Base-by-base conservation (phyloP, 1,284 basidiomycete species). In the Puccinia triticina region DNA sequence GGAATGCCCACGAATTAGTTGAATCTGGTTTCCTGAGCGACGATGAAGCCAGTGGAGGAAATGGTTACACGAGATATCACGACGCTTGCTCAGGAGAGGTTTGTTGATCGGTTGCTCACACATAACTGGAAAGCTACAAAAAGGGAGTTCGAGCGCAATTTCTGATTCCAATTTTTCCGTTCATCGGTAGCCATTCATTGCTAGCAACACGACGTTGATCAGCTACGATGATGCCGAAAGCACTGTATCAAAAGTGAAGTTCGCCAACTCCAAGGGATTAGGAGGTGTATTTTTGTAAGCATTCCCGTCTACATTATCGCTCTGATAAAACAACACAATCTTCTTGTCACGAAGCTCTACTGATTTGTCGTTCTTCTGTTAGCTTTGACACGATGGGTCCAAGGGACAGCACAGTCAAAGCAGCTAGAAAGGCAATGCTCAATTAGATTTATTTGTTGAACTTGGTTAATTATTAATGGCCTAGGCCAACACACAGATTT, bases 281-380 rank as follows among this genome's bases (percentile, higher is more conserved):
- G 57, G 57, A 32, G 79, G 79, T 21, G 50, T 82, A n/a, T 74
- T 46, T 59, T 82, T 82, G 79, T 82, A 23, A 82, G 79, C 26
- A 18, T 3, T 59, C 23, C 37, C 43, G 21, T 21, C 40, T 12
- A 43, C 4, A 43, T 1, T 46, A n/a, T 11, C 26, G 26, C 48
- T 61, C 7, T 32, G 16, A 50, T 14, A 69, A 69, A 11, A 21
- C 29, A 43, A 43, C 12, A 18, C 5, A 1, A 48, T 43, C 40
- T 12, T 12, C 12, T 43, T 43, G 40, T 43, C n/a, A n/a, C n/a
- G n/a, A n/a, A n/a, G 1, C 26, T 43, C 34, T 34, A 10, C 32
- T 55, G 14, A 46, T 14, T 46, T 14, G 14, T 46, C 43, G 43
- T 23, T 2, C n/a, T 34, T 18, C 10, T 2, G 14, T 75, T n/a